phyloP scores from a whole-genome alignment of 306 rosid genomes.

The Vigna trinervia region DNA sequence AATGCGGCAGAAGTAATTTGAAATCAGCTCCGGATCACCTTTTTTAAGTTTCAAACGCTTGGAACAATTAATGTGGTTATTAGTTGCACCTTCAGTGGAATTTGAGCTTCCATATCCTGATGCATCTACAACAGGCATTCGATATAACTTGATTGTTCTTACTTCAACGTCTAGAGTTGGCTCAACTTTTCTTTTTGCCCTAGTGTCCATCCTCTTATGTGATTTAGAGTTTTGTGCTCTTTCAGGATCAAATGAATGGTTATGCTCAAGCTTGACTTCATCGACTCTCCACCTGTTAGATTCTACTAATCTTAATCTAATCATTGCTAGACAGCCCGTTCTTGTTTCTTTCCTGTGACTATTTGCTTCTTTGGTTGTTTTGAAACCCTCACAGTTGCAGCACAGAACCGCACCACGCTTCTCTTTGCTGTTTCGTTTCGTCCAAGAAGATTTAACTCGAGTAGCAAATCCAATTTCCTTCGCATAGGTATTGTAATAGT shows the following conservation, averaged over 20 bases:
- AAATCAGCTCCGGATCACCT: slow-evolving; percentile 73
- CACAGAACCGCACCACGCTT: slow-evolving; percentile 98
- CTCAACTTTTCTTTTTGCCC: slow-evolving; percentile 82
- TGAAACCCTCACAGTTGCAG: slow-evolving; percentile 96
- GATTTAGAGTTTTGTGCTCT: slow-evolving; percentile 98
- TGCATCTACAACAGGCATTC: slow-evolving; percentile 63
- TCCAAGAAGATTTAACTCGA: slow-evolving; percentile 95
- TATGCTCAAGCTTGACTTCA: slow-evolving; percentile 94
- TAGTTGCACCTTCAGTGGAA: slow-evolving; percentile 68
- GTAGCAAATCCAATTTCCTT: slow-evolving; percentile 91
- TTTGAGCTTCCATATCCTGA: slow-evolving; percentile 67
- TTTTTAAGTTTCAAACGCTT: slow-evolving; percentile 69
- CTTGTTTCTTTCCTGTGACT: slow-evolving; percentile 91
- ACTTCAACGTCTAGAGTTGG: slow-evolving; percentile 86
- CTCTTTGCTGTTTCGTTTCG: slow-evolving; percentile 97
- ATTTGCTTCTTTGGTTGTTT: slow-evolving; percentile 81
- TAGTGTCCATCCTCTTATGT: slow-evolving; percentile 81
- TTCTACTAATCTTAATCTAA: slow-evolving; percentile 92
- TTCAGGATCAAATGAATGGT: slow-evolving; percentile 93
- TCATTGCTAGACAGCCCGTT: slow-evolving; percentile 95
- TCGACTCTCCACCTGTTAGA: slow-evolving; percentile 95
- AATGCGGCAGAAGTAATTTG: slow-evolving; percentile 65
- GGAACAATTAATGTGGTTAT: slow-evolving; percentile 48
- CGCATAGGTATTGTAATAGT: slow-evolving; percentile 82
- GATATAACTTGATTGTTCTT: slow-evolving; percentile 84